These are phyloP conservation scores for Priceomyces fermenticarens DNA, from an alignment of 805 yeast genomes.

Conservation along the genomic window DNA sequence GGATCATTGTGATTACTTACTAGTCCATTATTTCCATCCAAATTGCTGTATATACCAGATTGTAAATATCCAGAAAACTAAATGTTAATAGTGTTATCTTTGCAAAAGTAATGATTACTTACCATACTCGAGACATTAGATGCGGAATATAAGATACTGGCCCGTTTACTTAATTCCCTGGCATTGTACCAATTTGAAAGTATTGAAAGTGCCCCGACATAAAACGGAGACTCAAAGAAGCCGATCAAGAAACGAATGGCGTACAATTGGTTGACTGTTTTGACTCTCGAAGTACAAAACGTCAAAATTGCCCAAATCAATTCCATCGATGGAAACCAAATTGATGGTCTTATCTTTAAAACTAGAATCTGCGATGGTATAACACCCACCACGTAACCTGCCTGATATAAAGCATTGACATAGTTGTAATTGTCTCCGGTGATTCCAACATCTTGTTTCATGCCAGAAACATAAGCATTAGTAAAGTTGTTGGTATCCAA, in stretches of 20 bases:
- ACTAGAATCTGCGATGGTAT: conserved; percentile 53
- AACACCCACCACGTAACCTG: conserved; percentile 57
- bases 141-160: conserved; percentile 5
- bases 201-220: conserved; percentile 5
- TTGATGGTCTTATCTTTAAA: conserved; percentile 46
- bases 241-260: conserved; percentile 7
- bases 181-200: conserved; percentile 6
- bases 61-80: conserved; percentile 32
- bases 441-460: conserved; percentile 25
- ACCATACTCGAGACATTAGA: conserved; percentile 6
- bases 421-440: conserved; percentile 45
- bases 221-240: conserved; percentile 9
- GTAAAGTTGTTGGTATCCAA: conserved; percentile 8
- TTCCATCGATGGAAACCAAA: conserved; percentile 49
- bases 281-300: conserved; percentile 15
- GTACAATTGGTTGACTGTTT: conserved; percentile 3
- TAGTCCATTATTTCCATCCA: conserved; percentile 39
- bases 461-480: conserved; percentile 30
- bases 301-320: conserved; percentile 53
- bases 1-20: conserved; percentile 11
- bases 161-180: conserved; percentile 4
- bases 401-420: conserved; percentile 50
- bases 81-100: conserved; percentile 3
- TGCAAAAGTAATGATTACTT: neutral
- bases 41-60: conserved; percentile 41